These are phyloP conservation scores for Pestalotiopsis sp. DNA, from an alignment of 2,329 filamentous ascomycete genomes.

Conservation along the genomic window DNA sequence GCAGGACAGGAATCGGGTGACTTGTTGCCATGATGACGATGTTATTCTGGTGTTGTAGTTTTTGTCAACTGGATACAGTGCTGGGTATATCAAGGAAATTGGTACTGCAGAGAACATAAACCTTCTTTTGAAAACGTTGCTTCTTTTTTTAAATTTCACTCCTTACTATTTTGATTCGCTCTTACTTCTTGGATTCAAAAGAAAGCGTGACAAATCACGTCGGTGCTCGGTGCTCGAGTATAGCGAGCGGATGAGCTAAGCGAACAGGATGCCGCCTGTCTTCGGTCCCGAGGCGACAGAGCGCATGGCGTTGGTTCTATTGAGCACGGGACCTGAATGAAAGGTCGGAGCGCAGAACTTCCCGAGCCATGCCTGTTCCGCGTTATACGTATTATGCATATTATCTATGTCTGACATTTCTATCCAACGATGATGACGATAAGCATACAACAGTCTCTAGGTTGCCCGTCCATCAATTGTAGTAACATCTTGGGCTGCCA, in stretches of 20 bases:
- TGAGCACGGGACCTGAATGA: neutral
- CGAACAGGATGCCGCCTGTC: neutral
- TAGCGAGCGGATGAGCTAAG: neutral
- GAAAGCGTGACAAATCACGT: neutral
- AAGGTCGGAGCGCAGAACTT: too few species aligned
- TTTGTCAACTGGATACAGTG: neutral
- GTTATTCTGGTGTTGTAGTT: neutral
- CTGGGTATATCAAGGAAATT: too few species aligned
- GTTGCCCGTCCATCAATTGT: neutral
- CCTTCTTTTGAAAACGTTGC: neutral
- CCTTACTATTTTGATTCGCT: neutral
- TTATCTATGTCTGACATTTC: neutral
- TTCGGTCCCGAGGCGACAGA: neutral
- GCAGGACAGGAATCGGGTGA: slow-evolving; percentile 12
- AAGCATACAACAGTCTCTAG: neutral
- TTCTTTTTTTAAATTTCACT: neutral
- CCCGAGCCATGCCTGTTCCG: neutral
- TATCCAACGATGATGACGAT: neutral
- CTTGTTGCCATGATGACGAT: slow-evolving; percentile 3
- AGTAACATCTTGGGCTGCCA: neutral
- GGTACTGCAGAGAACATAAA: neutral
- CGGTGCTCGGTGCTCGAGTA: slow-evolving; percentile 1
- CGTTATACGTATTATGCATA: neutral
- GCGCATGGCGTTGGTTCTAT: neutral
- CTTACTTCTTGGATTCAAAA: neutral